Percentiles rank a stretch among this genome's conserved stretches.
Conservation (phyloP, 2,329 filamentous ascomycete genomes). For the Intubia oerlemansii region DNA sequence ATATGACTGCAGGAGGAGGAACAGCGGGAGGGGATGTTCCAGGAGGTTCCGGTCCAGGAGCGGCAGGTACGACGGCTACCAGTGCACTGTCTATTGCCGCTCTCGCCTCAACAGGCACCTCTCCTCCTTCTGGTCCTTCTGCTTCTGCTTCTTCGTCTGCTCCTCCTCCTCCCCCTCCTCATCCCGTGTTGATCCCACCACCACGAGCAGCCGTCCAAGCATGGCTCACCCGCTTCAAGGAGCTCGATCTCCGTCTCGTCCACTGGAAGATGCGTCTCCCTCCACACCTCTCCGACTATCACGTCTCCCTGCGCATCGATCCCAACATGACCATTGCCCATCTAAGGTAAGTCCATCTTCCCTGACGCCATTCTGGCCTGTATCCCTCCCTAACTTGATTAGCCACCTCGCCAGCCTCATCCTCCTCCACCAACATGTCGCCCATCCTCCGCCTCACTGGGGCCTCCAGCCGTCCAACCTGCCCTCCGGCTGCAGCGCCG, state of each 20-base stretch:
- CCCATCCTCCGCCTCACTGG: conserved; percentile 17
- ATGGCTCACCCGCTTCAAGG: conserved; percentile 20
- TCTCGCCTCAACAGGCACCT: too few relatives aligned
- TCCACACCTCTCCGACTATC: conserved; percentile 11
- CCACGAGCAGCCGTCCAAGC: conserved; percentile 13
- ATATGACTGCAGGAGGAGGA: too few relatives aligned
- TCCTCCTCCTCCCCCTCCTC: too few relatives aligned
- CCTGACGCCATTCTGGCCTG: too few relatives aligned
- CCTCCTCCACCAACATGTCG: conserved; percentile 24
- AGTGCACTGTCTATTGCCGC: too few relatives aligned
- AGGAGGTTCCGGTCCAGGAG: too few relatives aligned
- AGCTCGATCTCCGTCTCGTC: conserved; percentile 17
- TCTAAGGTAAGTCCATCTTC: too few relatives aligned
- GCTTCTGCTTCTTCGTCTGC: too few relatives aligned
- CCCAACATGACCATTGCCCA: conserved; percentile 27
- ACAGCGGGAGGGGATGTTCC: too few relatives aligned
- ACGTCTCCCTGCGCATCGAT: conserved; percentile 21
- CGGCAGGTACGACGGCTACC: too few relatives aligned
- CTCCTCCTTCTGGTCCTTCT: too few relatives aligned
- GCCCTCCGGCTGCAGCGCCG: conserved; percentile 22
- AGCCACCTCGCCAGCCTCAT: conserved; percentile 29
- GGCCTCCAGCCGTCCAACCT: conserved; percentile 14
- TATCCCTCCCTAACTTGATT: too few relatives aligned
- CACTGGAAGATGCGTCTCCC: conserved; percentile 11
- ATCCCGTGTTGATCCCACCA: conserved; percentile 12